Conservation (phyloP, 2,329 filamentous ascomycete genomes). For the Colletotrichum spinosum region DNA sequence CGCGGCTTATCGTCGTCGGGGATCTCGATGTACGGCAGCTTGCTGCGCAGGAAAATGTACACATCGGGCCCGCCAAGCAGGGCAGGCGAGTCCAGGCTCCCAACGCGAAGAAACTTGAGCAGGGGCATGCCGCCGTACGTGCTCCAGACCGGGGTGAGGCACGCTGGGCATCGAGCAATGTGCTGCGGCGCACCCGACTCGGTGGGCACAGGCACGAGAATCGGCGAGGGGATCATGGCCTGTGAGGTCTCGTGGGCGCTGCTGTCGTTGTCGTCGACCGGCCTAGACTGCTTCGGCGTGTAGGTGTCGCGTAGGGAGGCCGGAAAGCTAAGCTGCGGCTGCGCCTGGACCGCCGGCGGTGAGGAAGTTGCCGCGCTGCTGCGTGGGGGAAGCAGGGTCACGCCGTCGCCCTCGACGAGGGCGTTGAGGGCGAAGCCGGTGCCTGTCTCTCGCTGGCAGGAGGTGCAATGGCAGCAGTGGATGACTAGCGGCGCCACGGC, state of each 20-base stretch:
- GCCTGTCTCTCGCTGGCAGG: constrained; percentile 59
- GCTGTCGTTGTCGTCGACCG: not conserved
- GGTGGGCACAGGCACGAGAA: constrained; percentile 49
- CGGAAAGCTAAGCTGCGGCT: constrained; percentile 10
- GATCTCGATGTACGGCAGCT: constrained; percentile 52
- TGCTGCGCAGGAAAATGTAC: constrained; percentile 57
- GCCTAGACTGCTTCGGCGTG: constrained; percentile 23
- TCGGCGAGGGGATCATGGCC: constrained; percentile 24
- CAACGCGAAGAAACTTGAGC: constrained; percentile 54
- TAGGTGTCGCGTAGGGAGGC: constrained; percentile 15
- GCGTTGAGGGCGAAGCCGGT: constrained; percentile 54
- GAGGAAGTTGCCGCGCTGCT: constrained; percentile 40
- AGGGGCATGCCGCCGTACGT: constrained; percentile 51
- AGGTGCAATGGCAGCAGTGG: constrained; percentile 60
- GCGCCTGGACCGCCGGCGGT: constrained; percentile 18
- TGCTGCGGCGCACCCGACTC: constrained; percentile 54
- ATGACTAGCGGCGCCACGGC: constrained; percentile 64
- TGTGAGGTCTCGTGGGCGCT: not conserved
- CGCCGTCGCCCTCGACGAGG: constrained; percentile 52
- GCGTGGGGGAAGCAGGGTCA: constrained; percentile 44
- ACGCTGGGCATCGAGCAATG: constrained; percentile 56
- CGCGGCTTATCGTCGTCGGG: constrained; percentile 49
- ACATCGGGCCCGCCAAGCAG: constrained; percentile 55
- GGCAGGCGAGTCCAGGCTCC: constrained; percentile 55
- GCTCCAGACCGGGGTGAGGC: constrained; percentile 54